Conservation (phyloP, 2,329 filamentous ascomycete species). For the Trichoderma atrobrunneum region DNA sequence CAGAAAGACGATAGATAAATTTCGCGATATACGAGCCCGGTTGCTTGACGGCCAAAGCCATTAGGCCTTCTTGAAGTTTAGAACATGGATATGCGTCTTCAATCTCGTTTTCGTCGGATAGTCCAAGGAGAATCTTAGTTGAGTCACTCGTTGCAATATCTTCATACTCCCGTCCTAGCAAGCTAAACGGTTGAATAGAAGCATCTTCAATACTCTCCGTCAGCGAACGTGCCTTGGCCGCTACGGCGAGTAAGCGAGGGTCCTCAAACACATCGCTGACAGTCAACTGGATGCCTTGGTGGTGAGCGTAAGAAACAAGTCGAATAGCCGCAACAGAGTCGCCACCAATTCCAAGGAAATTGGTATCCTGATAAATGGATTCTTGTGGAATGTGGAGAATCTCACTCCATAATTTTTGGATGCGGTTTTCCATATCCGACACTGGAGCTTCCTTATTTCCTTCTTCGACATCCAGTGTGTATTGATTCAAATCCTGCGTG, state of each 20-base stretch:
- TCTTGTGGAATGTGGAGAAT: conserved; percentile 15
- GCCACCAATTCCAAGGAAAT: conserved; percentile 25
- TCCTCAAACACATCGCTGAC: conserved; percentile 14
- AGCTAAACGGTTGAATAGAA: not conserved
- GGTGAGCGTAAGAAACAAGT: conserved; percentile 3
- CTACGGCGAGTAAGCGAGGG: not conserved
- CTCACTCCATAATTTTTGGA: conserved; percentile 23
- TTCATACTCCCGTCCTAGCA: not conserved
- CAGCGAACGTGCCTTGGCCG: not conserved
- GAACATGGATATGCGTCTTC: conserved; percentile 11
- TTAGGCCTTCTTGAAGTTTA: conserved; percentile 37
- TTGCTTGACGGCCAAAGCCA: conserved; percentile 33
- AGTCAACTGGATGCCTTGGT: not conserved
- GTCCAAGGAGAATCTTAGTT: not conserved
- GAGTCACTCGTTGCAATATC: not conserved
- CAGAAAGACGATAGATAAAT: conserved; percentile 25
- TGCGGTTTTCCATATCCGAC: conserved; percentile 23
- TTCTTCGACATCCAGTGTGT: conserved; percentile 27
- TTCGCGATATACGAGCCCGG: conserved; percentile 36
- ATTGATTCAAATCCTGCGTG: conserved; percentile 17
- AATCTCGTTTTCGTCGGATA: conserved; percentile 1
- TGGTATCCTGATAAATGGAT: conserved; percentile 21
- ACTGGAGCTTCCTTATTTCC: conserved; percentile 6
- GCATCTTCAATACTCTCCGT: not conserved
- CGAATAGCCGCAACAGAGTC: conserved; percentile 27